phyloP scores from a whole-genome alignment of 768 basidiomycete species.

The Phlebiopsis flavidoalba region DNA sequence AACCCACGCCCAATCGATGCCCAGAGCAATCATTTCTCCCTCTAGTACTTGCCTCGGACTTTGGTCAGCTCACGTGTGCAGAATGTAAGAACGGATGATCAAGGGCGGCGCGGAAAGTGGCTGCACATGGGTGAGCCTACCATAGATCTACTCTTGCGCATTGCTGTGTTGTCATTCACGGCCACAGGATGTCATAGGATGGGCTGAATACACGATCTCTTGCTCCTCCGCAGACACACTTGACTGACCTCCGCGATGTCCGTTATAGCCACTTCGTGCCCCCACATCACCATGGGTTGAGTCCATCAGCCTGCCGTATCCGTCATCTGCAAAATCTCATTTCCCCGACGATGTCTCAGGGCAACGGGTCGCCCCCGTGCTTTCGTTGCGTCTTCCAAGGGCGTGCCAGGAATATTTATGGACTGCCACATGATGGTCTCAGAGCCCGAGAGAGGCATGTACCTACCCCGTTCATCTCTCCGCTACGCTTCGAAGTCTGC shows the following conservation, averaged over 20 bases:
- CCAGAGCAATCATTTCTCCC: conserved; percentile 89
- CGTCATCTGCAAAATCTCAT: not conserved
- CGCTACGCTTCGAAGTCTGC: not conserved
- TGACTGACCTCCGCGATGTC: not conserved
- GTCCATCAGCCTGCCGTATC: conserved; percentile 17
- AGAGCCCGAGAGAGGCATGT: conserved; percentile 75
- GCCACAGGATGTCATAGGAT: conserved; percentile 91
- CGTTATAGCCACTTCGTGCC: conserved; percentile 86
- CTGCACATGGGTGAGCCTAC: conserved; percentile 85
- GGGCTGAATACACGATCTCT: conserved; percentile 49
- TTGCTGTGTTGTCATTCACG: conserved; percentile 1
- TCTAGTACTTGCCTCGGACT: conserved; percentile 97
- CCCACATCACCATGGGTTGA: conserved; percentile 96
- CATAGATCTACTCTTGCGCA: not conserved
- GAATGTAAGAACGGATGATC: conserved; percentile 98
- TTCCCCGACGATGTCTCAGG: conserved; percentile 38
- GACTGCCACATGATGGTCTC: conserved; percentile 99
- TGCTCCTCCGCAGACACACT: not conserved
- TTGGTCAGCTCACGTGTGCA: conserved; percentile 87
- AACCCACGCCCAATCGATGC: conserved; percentile 46
- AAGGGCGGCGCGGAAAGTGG: conserved; percentile 94
- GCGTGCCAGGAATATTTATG: conserved; percentile 95
- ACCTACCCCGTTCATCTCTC: not conserved
- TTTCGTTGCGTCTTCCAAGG: conserved; percentile 80
- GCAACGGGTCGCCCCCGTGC: conserved; percentile 81